Evolutionary conservation across 129 eudicot species (phyloP), one percentile per base, ranked within the genome.

Genomic region (Saposhnikovia divaricata): DNA sequence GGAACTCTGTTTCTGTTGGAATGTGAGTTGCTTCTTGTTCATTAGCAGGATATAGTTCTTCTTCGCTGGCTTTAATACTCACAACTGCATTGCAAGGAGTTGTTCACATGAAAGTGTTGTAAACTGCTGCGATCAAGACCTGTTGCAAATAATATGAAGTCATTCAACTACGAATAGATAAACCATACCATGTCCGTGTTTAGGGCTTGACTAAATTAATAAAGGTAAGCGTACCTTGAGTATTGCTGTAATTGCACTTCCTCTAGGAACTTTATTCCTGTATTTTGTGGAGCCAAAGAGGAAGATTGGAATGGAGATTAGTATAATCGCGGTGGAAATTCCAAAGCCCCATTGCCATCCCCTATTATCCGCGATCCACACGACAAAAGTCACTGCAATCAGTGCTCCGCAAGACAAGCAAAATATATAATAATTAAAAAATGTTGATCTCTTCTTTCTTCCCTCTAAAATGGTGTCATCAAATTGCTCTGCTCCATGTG

Each of bases 291-390:
- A 93, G 45, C 98, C 98, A 75, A 91, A 88, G 65, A 93, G 87
- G 81, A 93, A 93, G 16, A 90, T 70, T n/a, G 96, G 97, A 79
- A 91, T 87, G 18, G 98, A 85, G 46, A 89, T 81, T 21, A 93
- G 75, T 79, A 89, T 91, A 0, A 95, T 85, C 47, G 77, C 78
- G 18, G 97, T 87, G 80, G 98, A 90, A 19, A 89, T 85, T 44
- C 97, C 94, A 44, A 89, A 91, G 73, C 97, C 93, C 98, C 98
- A 93, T 27, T 91, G 93, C 98, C 97, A 93, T 59, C 97, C 98
- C 63, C 79, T 82, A 78, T 93, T 91, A 81, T 93, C 97, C 79
- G 89, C 97, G 31, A 93, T 80, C 97, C 98, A 93, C 74, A 93
- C 98, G 3, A 91, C 91, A 74, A 91, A 87, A 21, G 98, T 93